Evolutionary conservation across 1,284 basidiomycete species (phyloP).

Genomic region (Ceratobasidium sp.): DNA sequence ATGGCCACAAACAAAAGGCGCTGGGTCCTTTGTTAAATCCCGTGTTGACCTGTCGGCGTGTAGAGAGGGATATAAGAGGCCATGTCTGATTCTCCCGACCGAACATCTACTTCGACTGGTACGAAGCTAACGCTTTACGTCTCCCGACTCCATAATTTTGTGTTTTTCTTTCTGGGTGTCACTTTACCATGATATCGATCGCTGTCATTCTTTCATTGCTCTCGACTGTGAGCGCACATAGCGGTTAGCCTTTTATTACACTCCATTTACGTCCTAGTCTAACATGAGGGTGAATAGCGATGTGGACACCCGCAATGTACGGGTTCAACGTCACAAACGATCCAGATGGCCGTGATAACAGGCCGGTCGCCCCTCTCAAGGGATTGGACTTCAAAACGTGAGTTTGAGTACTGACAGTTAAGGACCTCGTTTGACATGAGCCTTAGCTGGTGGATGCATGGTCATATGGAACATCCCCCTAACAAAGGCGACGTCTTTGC

Average conservation of each 20-base stretch:
- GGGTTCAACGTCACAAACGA: constrained; percentile 70
- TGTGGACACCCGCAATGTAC: constrained; percentile 58
- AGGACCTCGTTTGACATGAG: neutral
- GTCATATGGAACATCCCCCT: constrained; percentile 69
- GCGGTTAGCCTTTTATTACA: constrained; percentile 12
- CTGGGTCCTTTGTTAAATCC: constrained; percentile 25
- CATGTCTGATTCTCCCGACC: neutral
- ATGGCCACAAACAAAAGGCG: constrained; percentile 1
- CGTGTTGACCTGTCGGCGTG: constrained; percentile 3
- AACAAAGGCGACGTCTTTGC: constrained; percentile 67
- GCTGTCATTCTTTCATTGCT: constrained; percentile 1
- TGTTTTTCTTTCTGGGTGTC: neutral
- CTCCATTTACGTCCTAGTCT: neutral
- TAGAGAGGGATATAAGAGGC: neutral
- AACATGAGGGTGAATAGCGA: constrained; percentile 51
- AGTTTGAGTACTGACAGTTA: constrained; percentile 63
- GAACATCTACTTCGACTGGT: constrained; percentile 26
- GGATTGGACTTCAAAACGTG: constrained; percentile 69
- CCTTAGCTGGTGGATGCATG: constrained; percentile 60
- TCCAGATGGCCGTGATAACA: constrained; percentile 68
- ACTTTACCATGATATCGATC: neutral
- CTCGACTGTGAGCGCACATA: constrained; percentile 23
- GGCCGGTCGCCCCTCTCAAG: constrained; percentile 68
- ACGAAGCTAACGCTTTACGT: constrained; percentile 11
- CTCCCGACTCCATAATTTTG: neutral